Evolutionary conservation across 1,284 basidiomycete species (phyloP), one percentile per base, ranked within the genome.

Genomic region (Papiliotrema flavescens): DNA sequence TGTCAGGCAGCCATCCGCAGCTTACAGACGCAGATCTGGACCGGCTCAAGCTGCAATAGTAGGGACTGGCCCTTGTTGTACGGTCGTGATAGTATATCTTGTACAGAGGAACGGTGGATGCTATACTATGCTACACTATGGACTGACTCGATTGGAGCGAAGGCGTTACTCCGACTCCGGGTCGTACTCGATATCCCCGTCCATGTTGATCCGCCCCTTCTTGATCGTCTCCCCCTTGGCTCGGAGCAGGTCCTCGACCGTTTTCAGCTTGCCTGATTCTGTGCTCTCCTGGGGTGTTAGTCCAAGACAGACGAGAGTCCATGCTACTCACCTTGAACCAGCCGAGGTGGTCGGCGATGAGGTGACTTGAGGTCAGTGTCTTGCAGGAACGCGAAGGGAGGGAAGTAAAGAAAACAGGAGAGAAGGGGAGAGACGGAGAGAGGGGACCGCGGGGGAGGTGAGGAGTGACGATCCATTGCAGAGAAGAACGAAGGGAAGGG

Each of bases 331-430:
- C 73, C 49, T 75, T 73, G 79, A 96, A 96, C 93, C 93, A 96
- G 1, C 89, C 90, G 15, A 96, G 76, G 67, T 96, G 86, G 70
- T 96, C 92, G 8, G 93, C 92, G 67, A 93, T 91, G 19, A 91
- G 78, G 76, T 91, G 89, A n/a, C 44, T 89, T 89, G 59, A 3
- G 11, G 36, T 34, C 42, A 51, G 24, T 52, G 43, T 9, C 42
- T n/a, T n/a, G n/a, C n/a, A n/a, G n/a, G 23, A 36, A 23, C 26
- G n/a, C 34, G 15, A 23, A 11, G 13, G 46, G 15, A 39, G 58
- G n/a, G n/a, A n/a, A n/a, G n/a, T n/a, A n/a, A n/a, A n/a, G n/a
- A n/a, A n/a, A n/a, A n/a, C n/a, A n/a, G n/a, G n/a, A n/a, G n/a
- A n/a, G n/a, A n/a, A n/a, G n/a, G n/a, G n/a, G n/a, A n/a, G n/a